phyloP scores from a whole-genome alignment of 805 yeast genomes.

The Hyphopichia homilentoma region DNA sequence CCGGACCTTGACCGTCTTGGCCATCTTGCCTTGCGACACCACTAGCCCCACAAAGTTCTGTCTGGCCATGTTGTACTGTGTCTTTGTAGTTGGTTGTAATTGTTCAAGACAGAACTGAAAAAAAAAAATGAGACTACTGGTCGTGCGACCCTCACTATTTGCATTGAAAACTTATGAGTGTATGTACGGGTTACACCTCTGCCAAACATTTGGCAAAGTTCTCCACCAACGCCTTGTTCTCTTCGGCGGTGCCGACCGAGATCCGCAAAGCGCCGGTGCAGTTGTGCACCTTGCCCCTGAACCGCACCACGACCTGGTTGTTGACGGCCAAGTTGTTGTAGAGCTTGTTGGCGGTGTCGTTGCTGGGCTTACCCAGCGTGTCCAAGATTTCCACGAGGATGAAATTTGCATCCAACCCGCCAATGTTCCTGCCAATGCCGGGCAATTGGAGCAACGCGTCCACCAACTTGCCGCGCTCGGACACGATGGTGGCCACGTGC shows the following conservation, averaged over 20 bases:
- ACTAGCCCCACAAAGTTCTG: slow-evolving; percentile 91
- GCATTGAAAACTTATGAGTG: too few species aligned
- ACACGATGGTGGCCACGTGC: slow-evolving; percentile 46
- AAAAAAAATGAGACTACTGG: neutral
- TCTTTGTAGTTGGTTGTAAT: too few species aligned
- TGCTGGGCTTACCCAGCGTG: slow-evolving; percentile 59
- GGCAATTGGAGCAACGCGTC: slow-evolving; percentile 50
- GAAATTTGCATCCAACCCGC: slow-evolving; percentile 86
- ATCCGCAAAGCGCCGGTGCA: slow-evolving; percentile 86
- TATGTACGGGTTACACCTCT: too few species aligned
- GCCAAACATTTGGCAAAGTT: slow-evolving; percentile 36
- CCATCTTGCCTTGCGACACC: slow-evolving; percentile 93
- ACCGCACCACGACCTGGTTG: slow-evolving; percentile 81
- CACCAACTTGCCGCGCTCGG: slow-evolving; percentile 55
- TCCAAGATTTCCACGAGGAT: slow-evolving; percentile 69
- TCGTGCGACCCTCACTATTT: neutral
- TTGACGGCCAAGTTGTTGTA: slow-evolving; percentile 70
- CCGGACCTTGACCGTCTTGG: slow-evolving; percentile 90
- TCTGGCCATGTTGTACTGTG: slow-evolving; percentile 70
- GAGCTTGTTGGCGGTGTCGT: slow-evolving; percentile 59
- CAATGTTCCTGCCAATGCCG: slow-evolving; percentile 71
- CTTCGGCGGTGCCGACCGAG: slow-evolving; percentile 80
- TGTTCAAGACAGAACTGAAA: neutral
- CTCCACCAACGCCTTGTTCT: slow-evolving; percentile 56
- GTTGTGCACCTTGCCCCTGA: slow-evolving; percentile 85